Evolutionary conservation across 2,329 filamentous ascomycete species (phyloP).

Genomic region (Colletotrichum australisinense): DNA sequence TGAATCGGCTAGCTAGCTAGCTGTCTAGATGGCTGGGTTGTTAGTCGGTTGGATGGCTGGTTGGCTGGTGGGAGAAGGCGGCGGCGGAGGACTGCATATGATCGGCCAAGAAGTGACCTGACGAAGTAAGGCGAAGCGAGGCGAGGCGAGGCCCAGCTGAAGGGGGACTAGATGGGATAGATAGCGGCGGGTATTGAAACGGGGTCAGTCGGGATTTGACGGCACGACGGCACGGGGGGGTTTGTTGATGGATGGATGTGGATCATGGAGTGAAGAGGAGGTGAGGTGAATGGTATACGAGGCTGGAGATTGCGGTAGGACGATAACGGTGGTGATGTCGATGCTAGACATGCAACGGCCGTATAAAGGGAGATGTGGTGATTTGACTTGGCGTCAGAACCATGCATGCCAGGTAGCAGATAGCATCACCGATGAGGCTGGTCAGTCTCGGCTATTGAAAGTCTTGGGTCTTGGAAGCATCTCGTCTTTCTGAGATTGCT

Average conservation of each 20-base stretch:
- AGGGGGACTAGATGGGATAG: not conserved
- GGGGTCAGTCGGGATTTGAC: not conserved
- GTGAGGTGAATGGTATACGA: not conserved
- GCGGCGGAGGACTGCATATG: not conserved
- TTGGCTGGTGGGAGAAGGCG: not conserved
- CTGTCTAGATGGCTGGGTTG: too few species aligned
- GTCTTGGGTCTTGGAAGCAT: too few species aligned
- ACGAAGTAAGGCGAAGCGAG: not conserved
- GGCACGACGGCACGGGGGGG: too few species aligned
- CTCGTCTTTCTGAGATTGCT: too few species aligned
- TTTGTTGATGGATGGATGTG: not conserved
- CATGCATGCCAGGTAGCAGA: not conserved
- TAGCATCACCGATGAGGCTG: not conserved
- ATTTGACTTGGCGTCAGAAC: not conserved
- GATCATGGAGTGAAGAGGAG: not conserved
- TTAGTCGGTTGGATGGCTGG: too few species aligned
- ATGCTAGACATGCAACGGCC: not conserved
- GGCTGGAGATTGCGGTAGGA: not conserved
- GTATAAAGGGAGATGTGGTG: not conserved
- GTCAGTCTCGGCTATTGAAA: too few species aligned
- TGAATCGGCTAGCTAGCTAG: too few species aligned
- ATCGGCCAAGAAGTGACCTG: not conserved
- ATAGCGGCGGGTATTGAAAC: too few species aligned
- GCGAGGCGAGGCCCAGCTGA: not conserved
- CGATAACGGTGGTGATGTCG: not conserved